phyloP scores from a whole-genome alignment of 192 early-diverging fungal genomes.

The Spizellomyces punctatus region DNA sequence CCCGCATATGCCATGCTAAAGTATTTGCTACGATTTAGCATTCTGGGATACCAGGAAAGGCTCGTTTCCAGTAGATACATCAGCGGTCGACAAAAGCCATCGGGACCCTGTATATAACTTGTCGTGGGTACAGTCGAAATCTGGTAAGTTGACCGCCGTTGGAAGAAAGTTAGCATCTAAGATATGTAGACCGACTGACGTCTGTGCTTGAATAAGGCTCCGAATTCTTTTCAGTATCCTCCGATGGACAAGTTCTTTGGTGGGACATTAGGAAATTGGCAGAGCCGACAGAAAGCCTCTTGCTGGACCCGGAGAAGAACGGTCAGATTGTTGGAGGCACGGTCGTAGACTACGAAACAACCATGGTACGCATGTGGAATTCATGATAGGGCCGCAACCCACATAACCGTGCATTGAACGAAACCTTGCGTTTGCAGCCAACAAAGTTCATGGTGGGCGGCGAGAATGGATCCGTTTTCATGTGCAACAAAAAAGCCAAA shows the following conservation, averaged over 20 bases:
- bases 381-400: background rate
- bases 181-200: no score
- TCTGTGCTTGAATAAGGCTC: constrained; percentile 34
- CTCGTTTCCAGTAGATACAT: constrained; percentile 58
- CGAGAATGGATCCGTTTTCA: constrained; percentile 62
- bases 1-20: background rate
- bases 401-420: background rate
- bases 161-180: no score
- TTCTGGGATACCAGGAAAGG: constrained; percentile 68
- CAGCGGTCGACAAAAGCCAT: constrained; percentile 59
- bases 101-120: constrained; percentile 62
- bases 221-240: constrained; percentile 63
- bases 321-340: constrained; percentile 63
- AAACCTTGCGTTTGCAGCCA: constrained; percentile 40
- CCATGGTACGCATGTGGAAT: constrained; percentile 48
- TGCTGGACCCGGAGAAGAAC: constrained; percentile 67
- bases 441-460: constrained; percentile 70
- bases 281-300: constrained; percentile 59
- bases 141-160: constrained; percentile 25
- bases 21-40: constrained; percentile 31
- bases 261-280: constrained; percentile 66
- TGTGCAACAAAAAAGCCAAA: constrained; percentile 71
- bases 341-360: constrained; percentile 63
- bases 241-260: constrained; percentile 65
- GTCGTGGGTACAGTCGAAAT: constrained; percentile 64